Conservation (phyloP, 371 early-diverging fungal genomes). For the Actinomortierella ambigua region DNA sequence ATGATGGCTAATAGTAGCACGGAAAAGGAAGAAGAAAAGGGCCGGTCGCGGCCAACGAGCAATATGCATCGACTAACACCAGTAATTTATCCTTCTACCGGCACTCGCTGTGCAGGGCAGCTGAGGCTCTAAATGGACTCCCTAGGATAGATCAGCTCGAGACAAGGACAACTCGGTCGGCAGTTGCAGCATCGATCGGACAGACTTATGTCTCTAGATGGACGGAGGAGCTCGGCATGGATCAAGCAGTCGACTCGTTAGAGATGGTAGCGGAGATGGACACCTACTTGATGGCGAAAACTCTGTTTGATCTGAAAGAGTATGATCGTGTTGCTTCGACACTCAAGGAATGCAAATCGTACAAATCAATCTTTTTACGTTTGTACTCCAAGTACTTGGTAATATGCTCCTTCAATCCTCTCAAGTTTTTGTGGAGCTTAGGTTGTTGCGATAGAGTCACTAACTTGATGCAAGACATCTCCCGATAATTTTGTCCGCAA, state of each 20-base stretch:
- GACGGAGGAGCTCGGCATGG: slow-evolving; percentile 9
- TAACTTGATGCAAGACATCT: neutral
- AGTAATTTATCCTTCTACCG: no score
- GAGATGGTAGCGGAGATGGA: slow-evolving; percentile 49
- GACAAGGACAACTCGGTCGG: slow-evolving; percentile 5
- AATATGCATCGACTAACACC: no score
- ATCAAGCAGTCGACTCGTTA: neutral
- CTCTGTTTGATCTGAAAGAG: slow-evolving; percentile 75
- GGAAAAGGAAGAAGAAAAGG: no score
- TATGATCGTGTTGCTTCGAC: slow-evolving; percentile 64
- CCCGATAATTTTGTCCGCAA: neutral
- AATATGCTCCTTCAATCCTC: slow-evolving; percentile 1
- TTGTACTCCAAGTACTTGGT: slow-evolving; percentile 74
- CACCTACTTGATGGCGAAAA: slow-evolving; percentile 68
- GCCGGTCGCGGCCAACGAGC: no score
- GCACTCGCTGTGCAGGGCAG: no score
- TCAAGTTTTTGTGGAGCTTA: no score
- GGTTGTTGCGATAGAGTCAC: neutral
- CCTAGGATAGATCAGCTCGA: slow-evolving; percentile 13
- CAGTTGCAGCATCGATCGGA: slow-evolving; percentile 24
- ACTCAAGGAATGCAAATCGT: slow-evolving; percentile 52
- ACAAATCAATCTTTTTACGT: slow-evolving; percentile 65
- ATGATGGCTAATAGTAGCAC: slow-evolving; percentile 1
- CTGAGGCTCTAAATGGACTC: slow-evolving; percentile 70
- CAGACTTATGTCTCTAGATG: slow-evolving; percentile 26